Base-by-base conservation (phyloP, 495 filamentous ascomycete species). In the Glutinoglossum americanum region DNA sequence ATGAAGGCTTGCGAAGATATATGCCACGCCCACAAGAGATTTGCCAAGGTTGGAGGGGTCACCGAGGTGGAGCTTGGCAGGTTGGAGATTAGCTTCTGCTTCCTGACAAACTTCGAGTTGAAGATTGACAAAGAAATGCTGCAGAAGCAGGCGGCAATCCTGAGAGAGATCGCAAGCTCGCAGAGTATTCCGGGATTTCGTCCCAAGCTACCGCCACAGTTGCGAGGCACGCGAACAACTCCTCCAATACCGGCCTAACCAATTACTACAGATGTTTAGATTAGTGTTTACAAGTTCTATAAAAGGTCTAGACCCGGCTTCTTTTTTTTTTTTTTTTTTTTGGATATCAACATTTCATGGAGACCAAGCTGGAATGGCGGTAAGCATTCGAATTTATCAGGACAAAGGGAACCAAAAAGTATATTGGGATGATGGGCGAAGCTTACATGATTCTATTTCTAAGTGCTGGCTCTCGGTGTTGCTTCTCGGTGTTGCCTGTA, bases 1-100 rank as follows among this genome's bases (percentile, higher is more conserved):
- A 89, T 87, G 76, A 98, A 97, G 70, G 86, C 89, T 0, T 66
- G 93, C 2, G 92, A 98, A 64, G 92, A 98, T 66, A 74, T 88
- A 33, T 84, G 80, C 61, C 95, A 90, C 67, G 76, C 83, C 6
- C 90, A 95, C 70, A 73, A 73, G 54, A 81, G 87, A 45, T 82
- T 96, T 60, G 81, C 93, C 28, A 84, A 80, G 63, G 92, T 97
- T 10, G 93, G 93, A 15, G 92, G 92, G 1, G 87, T 97, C 30
- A 84, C 76, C 62, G 83, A 83, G 64, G 69, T 69, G 21, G 87
- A 96, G 67, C 73, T 98, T 26, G 82, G 80, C 25, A 75, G 82
- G 60, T 69, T 98, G 11, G 90, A 97, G 74, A 84, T 97, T 58
- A 88, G 83, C 64, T 92, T 94, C 64, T 94, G 87, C 68, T 92